Evolutionary conservation across 352 stramenopile genomes (phyloP).

Genomic region (Aphanomyces astaci): DNA sequence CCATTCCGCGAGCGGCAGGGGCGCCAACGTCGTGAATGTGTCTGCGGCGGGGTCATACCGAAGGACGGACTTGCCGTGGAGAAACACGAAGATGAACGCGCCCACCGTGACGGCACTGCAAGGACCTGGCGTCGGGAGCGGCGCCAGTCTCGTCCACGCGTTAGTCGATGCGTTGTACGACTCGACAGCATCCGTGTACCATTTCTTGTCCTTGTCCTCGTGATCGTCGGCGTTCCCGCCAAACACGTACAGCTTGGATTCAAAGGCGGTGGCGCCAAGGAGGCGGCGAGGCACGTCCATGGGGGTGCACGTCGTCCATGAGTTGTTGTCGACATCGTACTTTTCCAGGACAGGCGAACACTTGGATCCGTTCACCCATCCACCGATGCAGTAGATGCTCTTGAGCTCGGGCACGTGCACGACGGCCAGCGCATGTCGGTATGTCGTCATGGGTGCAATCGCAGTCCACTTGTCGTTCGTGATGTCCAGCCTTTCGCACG

Average conservation of each 20-base stretch:
- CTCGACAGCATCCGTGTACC: conserved; percentile 15
- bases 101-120: conserved; percentile 17
- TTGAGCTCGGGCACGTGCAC: conserved; percentile 9
- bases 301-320: conserved; percentile 13
- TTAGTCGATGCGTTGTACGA: conserved; percentile 14
- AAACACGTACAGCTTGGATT: conserved; percentile 25
- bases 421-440: conserved; percentile 18
- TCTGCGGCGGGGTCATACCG: conserved; percentile 7
- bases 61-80: conserved; percentile 18
- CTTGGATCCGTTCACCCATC: conserved; percentile 27
- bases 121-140: conserved; percentile 11
- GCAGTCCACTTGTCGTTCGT: not conserved
- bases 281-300: conserved; percentile 23
- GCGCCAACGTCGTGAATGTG: not conserved
- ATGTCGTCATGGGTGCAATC: conserved; percentile 22
- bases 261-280: conserved; percentile 14
- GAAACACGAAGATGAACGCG: conserved; percentile 21
- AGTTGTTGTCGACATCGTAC: conserved; percentile 17
- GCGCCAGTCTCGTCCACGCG: conserved; percentile 6
- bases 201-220: conserved; percentile 19
- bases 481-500: conserved; percentile 18
- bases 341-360: conserved; percentile 22
- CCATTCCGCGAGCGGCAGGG: conserved; percentile 14
- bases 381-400: conserved; percentile 23
- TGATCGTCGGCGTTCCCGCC: conserved; percentile 24